These are phyloP conservation scores for Fusarium oxysporum DNA, from an alignment of 2,329 filamentous ascomycete species.

Conservation along the genomic window DNA sequence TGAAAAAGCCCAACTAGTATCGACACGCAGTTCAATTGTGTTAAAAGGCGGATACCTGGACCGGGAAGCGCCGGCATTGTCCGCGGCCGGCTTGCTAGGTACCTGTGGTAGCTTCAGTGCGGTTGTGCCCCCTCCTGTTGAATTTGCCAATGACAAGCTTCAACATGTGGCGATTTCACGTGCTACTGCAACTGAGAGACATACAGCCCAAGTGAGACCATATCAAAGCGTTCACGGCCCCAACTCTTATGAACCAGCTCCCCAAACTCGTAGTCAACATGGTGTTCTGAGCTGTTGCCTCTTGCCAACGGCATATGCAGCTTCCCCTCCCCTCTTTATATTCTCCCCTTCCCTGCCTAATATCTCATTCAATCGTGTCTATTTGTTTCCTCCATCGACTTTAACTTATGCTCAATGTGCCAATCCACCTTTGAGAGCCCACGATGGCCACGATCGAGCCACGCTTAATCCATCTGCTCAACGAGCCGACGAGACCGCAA, in stretches of 20 bases:
- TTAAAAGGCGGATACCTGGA: constrained; percentile 1
- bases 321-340: constrained; percentile 13
- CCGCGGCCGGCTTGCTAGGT: background rate
- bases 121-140: constrained; percentile 22
- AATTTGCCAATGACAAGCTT: constrained; percentile 35
- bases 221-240: constrained; percentile 38
- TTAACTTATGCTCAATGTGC: constrained; percentile 46
- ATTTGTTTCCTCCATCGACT: constrained; percentile 11
- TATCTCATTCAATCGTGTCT: constrained; percentile 6
- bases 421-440: constrained; percentile 46
- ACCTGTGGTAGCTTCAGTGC: background rate
- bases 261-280: constrained; percentile 33
- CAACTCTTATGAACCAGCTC: constrained; percentile 38
- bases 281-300: constrained; percentile 38
- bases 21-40: background rate
- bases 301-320: constrained; percentile 31
- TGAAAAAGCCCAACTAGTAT: constrained; percentile 1
- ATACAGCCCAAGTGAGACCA: constrained; percentile 43
- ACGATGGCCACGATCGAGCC: constrained; percentile 76
- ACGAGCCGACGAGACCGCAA: constrained; percentile 64
- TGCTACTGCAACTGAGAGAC: constrained; percentile 43
- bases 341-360: constrained; percentile 8
- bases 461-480: constrained; percentile 73
- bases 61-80: constrained; percentile 33
- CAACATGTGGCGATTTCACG: constrained; percentile 48